Conservation (phyloP, 2,329 filamentous ascomycete species). For the Diplodia sapinea region DNA sequence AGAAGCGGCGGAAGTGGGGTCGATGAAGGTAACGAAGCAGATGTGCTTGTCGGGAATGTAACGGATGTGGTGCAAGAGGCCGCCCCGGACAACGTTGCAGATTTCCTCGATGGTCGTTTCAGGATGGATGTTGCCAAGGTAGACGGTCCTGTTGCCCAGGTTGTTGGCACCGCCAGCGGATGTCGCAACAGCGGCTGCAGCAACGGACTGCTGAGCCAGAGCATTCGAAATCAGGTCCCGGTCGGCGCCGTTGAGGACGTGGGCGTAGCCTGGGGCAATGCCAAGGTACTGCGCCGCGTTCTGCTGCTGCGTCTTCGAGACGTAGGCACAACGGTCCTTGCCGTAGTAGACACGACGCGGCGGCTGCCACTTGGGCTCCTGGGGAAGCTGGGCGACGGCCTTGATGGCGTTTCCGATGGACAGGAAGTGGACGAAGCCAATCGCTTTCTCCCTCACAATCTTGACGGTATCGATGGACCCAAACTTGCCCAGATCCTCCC, state of each 20-base stretch:
- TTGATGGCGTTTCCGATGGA: constrained; percentile 99
- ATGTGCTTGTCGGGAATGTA: constrained; percentile 99
- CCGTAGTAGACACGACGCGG: constrained; percentile 97
- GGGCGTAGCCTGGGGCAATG: constrained; percentile 94
- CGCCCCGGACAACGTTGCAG: constrained; percentile 96
- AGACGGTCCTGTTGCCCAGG: constrained; percentile 95
- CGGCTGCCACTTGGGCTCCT: constrained; percentile 95
- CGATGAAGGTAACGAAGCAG: constrained; percentile 99
- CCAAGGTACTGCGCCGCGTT: constrained; percentile 98
- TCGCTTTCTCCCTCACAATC: constrained; percentile 96
- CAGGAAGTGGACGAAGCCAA: constrained; percentile 96
- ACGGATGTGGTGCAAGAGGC: constrained; percentile 94
- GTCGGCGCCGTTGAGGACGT: constrained; percentile 94
- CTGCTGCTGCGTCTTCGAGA: constrained; percentile 99
- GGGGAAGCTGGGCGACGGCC: constrained; percentile 92
- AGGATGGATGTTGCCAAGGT: constrained; percentile 97
- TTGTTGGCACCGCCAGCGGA: constrained; percentile 97
- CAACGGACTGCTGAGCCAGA: constrained; percentile 95
- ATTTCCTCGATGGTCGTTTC: constrained; percentile 99
- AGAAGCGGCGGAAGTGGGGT: constrained; percentile 94
- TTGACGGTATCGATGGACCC: constrained; percentile 97
- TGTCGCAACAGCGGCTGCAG: constrained; percentile 93
- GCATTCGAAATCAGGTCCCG: constrained; percentile 96
- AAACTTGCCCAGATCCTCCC: constrained; percentile 94
- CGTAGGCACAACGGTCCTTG: constrained; percentile 97